Evolutionary conservation across 805 yeast genomes (phyloP), one percentile per base, ranked within the genome.

Genomic region (Scheffersomyces stipitis): DNA sequence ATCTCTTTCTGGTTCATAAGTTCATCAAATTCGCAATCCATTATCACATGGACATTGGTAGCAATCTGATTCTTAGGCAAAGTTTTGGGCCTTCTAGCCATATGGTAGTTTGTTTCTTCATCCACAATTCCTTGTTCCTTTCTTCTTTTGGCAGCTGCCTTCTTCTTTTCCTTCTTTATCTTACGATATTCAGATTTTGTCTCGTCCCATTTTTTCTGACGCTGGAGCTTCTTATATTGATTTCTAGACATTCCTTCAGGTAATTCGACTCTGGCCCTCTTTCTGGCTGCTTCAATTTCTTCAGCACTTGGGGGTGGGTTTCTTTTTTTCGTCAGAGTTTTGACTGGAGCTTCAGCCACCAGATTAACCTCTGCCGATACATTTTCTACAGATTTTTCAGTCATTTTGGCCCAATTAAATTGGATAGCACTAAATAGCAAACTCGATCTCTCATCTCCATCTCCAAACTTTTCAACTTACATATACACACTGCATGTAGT

Each of bases 11-110:
- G 86, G 26, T 74, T 77, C 99, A 93, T 93, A 51, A 85, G 54
- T 30, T 86, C 93, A 54, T 93, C 98, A 59, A 91, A 91, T 12
- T 76, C 85, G 62, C 99, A 91, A 61, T 91, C 99, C 45, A 90
- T 54, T n/a, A 90, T 65, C 18, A 90, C 69, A 4, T 58, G 64
- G 5, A 80, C 71, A 0, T 75, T 78, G 2, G 80, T 68, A 9
- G 61, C 61, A 2, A 44, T 48, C 52, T 82, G 89, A 10, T 67
- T 63, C 15, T 62, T 41, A 0, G 64, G 70, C n/a, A 70, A 65
- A 26, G 56, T 61, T 30, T 61, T 58, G 27, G 54, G 56, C 26
- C 60, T 60, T 38, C 46, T 52, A 34, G 44, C 49, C 37, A 38
- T 58, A 27, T 56, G 62, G 38, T 56, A 52, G 31, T 56, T 53